These are phyloP conservation scores for Albophoma yamanashiensis DNA, from an alignment of 2,329 filamentous ascomycete species.

Conservation along the genomic window DNA sequence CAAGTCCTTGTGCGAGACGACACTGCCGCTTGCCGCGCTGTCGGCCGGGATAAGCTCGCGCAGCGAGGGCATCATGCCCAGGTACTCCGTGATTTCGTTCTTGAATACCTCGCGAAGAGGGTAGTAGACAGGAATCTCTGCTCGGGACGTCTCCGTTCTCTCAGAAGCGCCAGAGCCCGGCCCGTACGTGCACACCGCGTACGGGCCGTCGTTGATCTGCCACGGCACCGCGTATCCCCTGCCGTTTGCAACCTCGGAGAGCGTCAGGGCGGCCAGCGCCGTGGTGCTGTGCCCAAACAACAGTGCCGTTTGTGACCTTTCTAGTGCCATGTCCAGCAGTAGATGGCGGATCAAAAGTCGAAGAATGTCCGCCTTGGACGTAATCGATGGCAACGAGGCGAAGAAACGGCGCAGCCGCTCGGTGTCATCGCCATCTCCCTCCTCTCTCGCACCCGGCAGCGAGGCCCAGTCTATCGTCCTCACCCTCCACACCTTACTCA, in stretches of 20 bases:
- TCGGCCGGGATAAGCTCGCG: conserved; percentile 33
- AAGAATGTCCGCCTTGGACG: conserved; percentile 64
- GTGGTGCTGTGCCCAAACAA: conserved; percentile 84
- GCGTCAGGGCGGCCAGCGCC: conserved; percentile 71
- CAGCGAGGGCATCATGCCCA: conserved; percentile 43
- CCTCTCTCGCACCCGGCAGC: conserved; percentile 18
- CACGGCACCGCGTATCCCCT: conserved; percentile 75
- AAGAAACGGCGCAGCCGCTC: conserved; percentile 44
- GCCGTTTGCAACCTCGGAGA: conserved; percentile 85
- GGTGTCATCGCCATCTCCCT: conserved; percentile 15
- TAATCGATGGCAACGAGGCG: conserved; percentile 55
- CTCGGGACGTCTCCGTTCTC: conserved; percentile 7
- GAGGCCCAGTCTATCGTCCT: conserved; percentile 42
- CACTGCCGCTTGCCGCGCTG: conserved; percentile 14
- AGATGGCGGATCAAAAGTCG: conserved; percentile 62
- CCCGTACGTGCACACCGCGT: conserved; percentile 21
- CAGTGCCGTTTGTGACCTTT: conserved; percentile 54
- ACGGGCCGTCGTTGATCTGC: conserved; percentile 65
- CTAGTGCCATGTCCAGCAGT: conserved; percentile 53
- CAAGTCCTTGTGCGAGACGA: conserved; percentile 61
- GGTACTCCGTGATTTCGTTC: conserved; percentile 65
- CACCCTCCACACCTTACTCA: conserved; percentile 51
- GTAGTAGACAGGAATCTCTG: conserved; percentile 49
- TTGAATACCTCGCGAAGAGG: conserved; percentile 78
- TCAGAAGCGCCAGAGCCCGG: conserved; percentile 9